Percentiles rank a stretch among this genome's conserved stretches.
phyloP scores from a whole-genome alignment of 177 flowering plant genomes.

The Vitis hybrid region DNA sequence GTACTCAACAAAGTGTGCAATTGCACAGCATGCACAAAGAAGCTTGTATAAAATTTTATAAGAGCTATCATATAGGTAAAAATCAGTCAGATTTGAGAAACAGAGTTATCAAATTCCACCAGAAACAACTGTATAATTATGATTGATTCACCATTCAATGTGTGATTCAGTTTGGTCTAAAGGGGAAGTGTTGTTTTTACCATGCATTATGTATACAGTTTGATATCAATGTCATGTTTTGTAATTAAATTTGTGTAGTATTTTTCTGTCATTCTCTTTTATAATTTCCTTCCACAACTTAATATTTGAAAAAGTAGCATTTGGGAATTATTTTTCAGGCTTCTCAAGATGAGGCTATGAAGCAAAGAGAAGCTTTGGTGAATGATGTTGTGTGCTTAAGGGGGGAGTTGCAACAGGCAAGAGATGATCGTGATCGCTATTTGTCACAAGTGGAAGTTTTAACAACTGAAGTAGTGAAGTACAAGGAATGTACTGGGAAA shows the following conservation, averaged over 20 bases:
- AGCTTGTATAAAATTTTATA: no score
- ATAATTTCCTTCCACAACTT: not conserved
- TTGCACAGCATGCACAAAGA: no score
- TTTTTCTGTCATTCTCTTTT: not conserved
- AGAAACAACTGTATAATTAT: no score
- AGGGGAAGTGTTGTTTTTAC: not conserved
- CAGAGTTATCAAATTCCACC: no score
- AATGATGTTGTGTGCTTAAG: constrained; percentile 44
- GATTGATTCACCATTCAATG: no score
- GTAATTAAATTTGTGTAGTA: not conserved
- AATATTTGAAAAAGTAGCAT: not conserved
- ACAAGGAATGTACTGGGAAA: constrained; percentile 32
- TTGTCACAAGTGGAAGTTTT: constrained; percentile 35
- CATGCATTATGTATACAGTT: not conserved
- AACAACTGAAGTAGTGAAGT: constrained; percentile 31
- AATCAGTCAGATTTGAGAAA: no score
- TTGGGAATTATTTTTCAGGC: constrained; percentile 29
- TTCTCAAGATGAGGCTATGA: constrained; percentile 47
- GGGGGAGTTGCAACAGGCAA: constrained; percentile 48
- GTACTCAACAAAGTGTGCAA: no score
- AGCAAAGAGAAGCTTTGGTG: constrained; percentile 46
- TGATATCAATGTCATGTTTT: not conserved
- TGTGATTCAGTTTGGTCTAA: no score
- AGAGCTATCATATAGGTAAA: no score
- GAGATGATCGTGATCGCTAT: constrained; percentile 54